Percentiles rank a stretch among this genome's conserved stretches.
These are phyloP conservation scores for Lithospermum erythrorhizon DNA, from an alignment of 257 asterid species.

Conservation along the genomic window DNA sequence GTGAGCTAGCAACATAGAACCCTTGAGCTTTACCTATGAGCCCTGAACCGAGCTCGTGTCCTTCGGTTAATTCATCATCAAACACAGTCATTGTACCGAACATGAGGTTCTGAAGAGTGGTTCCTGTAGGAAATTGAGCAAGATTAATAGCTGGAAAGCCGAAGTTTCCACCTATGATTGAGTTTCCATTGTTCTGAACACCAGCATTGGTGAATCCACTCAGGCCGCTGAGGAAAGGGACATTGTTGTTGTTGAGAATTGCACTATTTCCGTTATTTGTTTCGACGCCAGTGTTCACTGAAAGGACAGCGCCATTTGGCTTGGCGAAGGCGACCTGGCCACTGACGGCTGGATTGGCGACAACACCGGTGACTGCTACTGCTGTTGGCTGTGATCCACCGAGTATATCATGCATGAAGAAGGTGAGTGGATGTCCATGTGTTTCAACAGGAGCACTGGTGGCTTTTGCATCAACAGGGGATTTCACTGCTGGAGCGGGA, in stretches of 20 bases:
- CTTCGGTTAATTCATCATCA: conserved; percentile 69
- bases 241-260: conserved; percentile 56
- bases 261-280: conserved; percentile 59
- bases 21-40: conserved; percentile 82
- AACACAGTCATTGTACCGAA: conserved; percentile 78
- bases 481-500: neutral
- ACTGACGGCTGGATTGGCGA: conserved; percentile 58
- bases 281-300: conserved; percentile 35
- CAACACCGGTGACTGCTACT: conserved; percentile 69
- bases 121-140: conserved; percentile 51
- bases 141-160: conserved; percentile 66
- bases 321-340: conserved; percentile 89
- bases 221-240: conserved; percentile 80
- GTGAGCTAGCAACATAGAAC: conserved; percentile 64
- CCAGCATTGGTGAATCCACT: conserved; percentile 52
- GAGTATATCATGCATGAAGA: conserved; percentile 84
- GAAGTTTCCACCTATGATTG: conserved; percentile 48
- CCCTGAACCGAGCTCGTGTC: conserved; percentile 61
- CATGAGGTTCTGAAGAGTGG: conserved; percentile 73
- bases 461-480: conserved; percentile 2
- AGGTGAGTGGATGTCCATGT: conserved; percentile 41
- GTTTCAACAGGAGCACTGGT: conserved; percentile 14
- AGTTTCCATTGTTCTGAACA: conserved; percentile 42
- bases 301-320: conserved; percentile 76
- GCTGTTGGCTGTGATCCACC: conserved; percentile 85